These are phyloP conservation scores for Linnemannia exigua DNA, from an alignment of 192 early-diverging fungal genomes.

Conservation along the genomic window DNA sequence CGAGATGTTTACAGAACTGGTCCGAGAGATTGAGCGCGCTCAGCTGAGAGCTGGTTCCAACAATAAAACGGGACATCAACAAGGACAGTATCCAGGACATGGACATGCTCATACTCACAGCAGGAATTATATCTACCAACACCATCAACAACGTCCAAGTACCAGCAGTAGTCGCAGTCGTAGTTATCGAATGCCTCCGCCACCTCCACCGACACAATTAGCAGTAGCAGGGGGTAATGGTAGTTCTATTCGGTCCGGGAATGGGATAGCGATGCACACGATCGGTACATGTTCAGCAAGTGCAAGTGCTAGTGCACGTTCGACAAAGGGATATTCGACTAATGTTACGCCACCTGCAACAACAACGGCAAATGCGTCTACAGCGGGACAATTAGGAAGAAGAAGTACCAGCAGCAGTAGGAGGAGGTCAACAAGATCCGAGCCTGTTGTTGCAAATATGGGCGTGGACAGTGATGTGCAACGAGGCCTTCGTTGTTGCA, in stretches of 20 bases:
- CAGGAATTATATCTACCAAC: neutral
- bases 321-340: constrained; percentile 13
- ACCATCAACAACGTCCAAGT: neutral
- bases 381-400: neutral
- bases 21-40: constrained; percentile 32
- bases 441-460: neutral
- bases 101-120: neutral
- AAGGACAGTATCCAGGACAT: neutral
- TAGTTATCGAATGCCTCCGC: neutral
- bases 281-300: neutral
- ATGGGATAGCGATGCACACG: neutral
- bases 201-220: neutral
- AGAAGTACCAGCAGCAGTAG: neutral
- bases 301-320: neutral
- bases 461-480: neutral
- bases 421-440: neutral
- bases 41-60: neutral
- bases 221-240: neutral
- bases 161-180: neutral
- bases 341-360: constrained; percentile 10
- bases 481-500: constrained; percentile 14
- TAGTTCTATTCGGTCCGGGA: neutral
- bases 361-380: neutral
- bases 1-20: constrained; percentile 35
- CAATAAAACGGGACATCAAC: neutral